Evolutionary conservation across 768 basidiomycete species (phyloP).

Genomic region (Leccinum subtestaceum): DNA sequence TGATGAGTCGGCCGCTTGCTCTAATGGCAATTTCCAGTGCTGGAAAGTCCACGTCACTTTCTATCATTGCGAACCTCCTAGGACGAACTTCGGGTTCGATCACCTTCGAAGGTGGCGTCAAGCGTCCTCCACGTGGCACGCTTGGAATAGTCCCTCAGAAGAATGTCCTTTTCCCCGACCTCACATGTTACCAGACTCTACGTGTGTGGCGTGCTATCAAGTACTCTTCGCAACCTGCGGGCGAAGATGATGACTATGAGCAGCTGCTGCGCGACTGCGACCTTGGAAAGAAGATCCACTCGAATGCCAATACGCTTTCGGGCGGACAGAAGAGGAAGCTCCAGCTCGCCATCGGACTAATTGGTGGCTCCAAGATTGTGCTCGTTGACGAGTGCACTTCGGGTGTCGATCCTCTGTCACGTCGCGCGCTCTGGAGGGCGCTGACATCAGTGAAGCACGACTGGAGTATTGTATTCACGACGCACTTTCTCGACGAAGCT

Average conservation of each 20-base stretch:
- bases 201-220: slow-evolving; percentile 57
- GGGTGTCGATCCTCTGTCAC: slow-evolving; percentile 78
- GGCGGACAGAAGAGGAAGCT: slow-evolving; percentile 84
- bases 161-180: slow-evolving; percentile 76
- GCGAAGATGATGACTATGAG: no score
- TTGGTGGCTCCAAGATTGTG: slow-evolving; percentile 70
- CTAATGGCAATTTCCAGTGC: slow-evolving; percentile 44
- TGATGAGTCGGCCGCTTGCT: background rate
- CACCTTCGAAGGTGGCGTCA: slow-evolving; percentile 49
- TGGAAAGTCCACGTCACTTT: slow-evolving; percentile 73
- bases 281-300: slow-evolving; percentile 62
- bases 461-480: no score
- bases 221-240: no score
- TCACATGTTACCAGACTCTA: slow-evolving; percentile 72
- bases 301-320: slow-evolving; percentile 63
- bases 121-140: slow-evolving; percentile 57
- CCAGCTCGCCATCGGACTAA: slow-evolving; percentile 76
- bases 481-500: no score
- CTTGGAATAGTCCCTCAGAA: slow-evolving; percentile 81
- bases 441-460: slow-evolving; percentile 26
- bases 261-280: slow-evolving; percentile 66
- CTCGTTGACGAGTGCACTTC: slow-evolving; percentile 74
- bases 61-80: slow-evolving; percentile 16
- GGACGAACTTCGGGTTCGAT: slow-evolving; percentile 59
- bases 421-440: slow-evolving; percentile 75